Evolutionary conservation across 202 grass and related monocot species (phyloP).

Genomic region (Carex arenaria): DNA sequence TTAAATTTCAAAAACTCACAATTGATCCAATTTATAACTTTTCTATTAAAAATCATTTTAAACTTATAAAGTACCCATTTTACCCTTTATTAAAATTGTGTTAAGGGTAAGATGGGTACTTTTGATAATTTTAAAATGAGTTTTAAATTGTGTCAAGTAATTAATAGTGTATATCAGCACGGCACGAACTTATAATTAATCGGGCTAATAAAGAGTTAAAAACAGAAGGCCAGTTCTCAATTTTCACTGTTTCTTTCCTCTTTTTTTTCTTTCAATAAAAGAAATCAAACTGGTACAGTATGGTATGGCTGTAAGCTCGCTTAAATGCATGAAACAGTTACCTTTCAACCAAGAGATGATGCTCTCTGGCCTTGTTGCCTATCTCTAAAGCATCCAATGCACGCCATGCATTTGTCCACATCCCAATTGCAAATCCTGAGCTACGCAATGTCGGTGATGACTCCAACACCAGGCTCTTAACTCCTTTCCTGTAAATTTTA

Average conservation of each 20-base stretch:
- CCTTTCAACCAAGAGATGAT: constrained; percentile 26
- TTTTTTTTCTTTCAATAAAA: neutral
- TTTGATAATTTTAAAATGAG: no score
- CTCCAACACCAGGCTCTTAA: constrained; percentile 50
- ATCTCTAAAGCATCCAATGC: constrained; percentile 52
- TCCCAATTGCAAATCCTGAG: constrained; percentile 39
- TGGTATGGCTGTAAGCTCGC: neutral
- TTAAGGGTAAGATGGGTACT: no score
- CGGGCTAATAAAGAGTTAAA: neutral
- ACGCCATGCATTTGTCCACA: constrained; percentile 47
- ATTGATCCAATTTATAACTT: no score
- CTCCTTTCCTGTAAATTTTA: constrained; percentile 31
- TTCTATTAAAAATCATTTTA: no score
- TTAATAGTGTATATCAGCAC: neutral
- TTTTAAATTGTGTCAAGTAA: neutral
- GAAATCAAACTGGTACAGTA: neutral
- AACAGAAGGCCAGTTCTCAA: neutral
- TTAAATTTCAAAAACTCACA: no score
- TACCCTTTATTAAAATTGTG: no score
- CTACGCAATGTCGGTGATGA: constrained; percentile 43
- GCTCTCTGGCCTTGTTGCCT: constrained; percentile 34
- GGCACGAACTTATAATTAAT: neutral
- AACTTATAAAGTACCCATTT: no score
- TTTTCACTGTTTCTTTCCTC: neutral
- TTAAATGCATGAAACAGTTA: constrained; percentile 12